Base-by-base conservation (phyloP, 2,329 filamentous ascomycete genomes). In the Aspergillus sp. region DNA sequence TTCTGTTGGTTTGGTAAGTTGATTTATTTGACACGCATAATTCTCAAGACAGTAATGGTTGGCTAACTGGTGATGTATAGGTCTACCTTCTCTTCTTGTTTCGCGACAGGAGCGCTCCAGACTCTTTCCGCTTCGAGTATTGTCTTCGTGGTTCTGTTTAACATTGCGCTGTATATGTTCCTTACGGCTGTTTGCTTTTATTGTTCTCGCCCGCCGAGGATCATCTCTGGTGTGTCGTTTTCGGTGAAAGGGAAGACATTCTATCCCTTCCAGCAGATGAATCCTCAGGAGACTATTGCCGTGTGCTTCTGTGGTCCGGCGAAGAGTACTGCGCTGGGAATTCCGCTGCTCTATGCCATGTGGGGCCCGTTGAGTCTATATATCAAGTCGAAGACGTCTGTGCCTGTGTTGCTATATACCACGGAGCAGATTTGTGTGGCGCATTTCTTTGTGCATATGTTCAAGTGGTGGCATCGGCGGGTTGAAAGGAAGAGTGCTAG, bases 241-340 rank as follows among this genome's bases (percentile, higher is more conserved):
- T 27, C 38, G 19, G 25, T 30, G n/a, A 54, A 8, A 30, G 17
- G 52, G 3, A 42, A 13, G 38, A 42, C 23, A 32, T 8, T 71
- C 15, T 23, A 23, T 65, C 70, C 64, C 51, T 71, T 78, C 41
- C 65, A 63, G 38, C 65, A 62, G 25, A 63, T 90, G 71, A 76
- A 82, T 0, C 83, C 82, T 39, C 82, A 84, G 60, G 86, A 90
- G 66, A 84, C 88, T 0, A 84, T 91, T 53, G 88, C 89, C 0
- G 84, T 90, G 13, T 90, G 88, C 66, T 91, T 91, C 73, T 90
- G 88, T 67, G 87, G 86, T 25, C 88, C 89, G 0, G 88, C 88
- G 13, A 92, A 92, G 74, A 90, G 88, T 2, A 88, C 88, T 1
- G 87, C 85, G 2, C 79, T 91, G 59, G 88, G 88, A 0, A 88